Conservation (phyloP, 805 yeast species). For the Kodamaea hsintzibuensis region DNA sequence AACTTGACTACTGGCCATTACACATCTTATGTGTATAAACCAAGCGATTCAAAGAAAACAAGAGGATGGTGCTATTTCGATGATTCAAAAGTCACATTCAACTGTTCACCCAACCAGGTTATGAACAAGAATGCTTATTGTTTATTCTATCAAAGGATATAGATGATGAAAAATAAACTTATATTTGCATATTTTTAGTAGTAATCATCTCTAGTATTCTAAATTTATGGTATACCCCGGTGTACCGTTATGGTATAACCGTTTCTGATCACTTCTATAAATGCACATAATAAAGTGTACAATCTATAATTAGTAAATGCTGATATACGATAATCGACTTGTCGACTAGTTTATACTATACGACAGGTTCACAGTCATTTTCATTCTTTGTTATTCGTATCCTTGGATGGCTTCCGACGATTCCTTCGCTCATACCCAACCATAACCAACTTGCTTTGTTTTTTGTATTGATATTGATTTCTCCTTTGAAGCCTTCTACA, state of each 20-base stretch:
- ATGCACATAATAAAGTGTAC: too few relatives aligned
- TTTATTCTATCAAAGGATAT: constrained; percentile 60
- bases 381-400: constrained; percentile 29
- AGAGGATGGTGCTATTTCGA: constrained; percentile 82
- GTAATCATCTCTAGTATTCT: too few relatives aligned
- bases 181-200: not conserved
- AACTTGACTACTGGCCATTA: constrained; percentile 86
- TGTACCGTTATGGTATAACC: too few relatives aligned
- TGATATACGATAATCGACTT: not conserved
- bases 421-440: constrained; percentile 61
- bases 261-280: too few relatives aligned
- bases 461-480: constrained; percentile 48
- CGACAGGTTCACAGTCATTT: not conserved
- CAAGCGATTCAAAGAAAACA: constrained; percentile 38
- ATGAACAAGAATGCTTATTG: constrained; percentile 80
- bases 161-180: not conserved
- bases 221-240: too few relatives aligned
- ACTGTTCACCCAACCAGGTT: constrained; percentile 52
- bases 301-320: not conserved
- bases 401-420: constrained; percentile 58
- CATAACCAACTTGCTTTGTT: constrained; percentile 63
- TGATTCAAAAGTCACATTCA: constrained; percentile 65
- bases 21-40: constrained; percentile 73
- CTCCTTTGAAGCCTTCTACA: constrained; percentile 76
- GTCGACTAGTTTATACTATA: not conserved